Conservation (phyloP, 306 rosid species). For the Dalbergia oliveri region DNA sequence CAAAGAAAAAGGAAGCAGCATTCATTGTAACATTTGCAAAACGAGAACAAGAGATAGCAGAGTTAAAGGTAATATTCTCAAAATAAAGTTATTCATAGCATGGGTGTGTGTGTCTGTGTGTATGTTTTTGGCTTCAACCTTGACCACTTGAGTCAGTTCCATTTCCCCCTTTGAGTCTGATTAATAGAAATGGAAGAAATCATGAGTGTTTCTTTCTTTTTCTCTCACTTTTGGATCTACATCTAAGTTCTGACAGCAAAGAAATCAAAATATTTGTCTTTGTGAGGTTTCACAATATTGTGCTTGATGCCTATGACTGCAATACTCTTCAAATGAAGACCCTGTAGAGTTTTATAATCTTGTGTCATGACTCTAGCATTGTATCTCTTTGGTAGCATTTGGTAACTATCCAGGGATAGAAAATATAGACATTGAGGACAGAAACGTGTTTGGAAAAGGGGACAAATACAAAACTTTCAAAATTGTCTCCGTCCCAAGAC, state of each 20-base stretch:
- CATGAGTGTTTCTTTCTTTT: neutral
- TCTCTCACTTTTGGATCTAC: conserved; percentile 32
- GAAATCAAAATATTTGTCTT: conserved; percentile 30
- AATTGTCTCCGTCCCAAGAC: no score
- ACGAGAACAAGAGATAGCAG: conserved; percentile 94
- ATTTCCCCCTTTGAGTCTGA: conserved; percentile 19
- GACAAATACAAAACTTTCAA: no score
- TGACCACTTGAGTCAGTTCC: conserved; percentile 9
- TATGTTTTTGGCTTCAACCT: conserved; percentile 31
- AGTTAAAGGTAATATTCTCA: conserved; percentile 69
- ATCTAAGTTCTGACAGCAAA: neutral
- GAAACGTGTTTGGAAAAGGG: no score
- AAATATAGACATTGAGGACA: no score
- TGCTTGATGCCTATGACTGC: neutral
- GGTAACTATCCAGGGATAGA: no score
- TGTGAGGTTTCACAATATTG: conserved; percentile 7
- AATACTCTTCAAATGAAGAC: neutral
- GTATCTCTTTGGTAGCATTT: neutral
- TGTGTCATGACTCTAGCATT: neutral
- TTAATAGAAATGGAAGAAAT: conserved; percentile 23
- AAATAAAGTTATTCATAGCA: conserved; percentile 21
- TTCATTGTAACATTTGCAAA: conserved; percentile 92
- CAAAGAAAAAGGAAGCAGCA: conserved; percentile 95
- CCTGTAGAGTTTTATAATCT: neutral
- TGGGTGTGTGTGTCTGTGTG: conserved; percentile 16